Percentiles rank a stretch among this genome's conserved stretches.
phyloP scores from a whole-genome alignment of 2,329 filamentous ascomycete species.

The Fusarium musae region DNA sequence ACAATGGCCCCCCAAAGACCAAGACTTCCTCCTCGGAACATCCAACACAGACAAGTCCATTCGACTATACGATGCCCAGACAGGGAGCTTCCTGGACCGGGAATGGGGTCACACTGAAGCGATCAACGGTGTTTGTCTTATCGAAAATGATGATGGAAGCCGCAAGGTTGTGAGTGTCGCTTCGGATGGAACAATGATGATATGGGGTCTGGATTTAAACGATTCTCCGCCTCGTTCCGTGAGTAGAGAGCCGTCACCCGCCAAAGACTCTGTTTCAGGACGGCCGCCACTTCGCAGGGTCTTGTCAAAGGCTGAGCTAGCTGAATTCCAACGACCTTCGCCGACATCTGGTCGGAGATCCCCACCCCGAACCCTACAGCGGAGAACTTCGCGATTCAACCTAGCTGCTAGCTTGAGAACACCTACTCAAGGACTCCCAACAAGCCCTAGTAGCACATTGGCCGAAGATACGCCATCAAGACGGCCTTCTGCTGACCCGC shows the following conservation, averaged over 20 bases:
- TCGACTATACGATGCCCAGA: constrained; percentile 83
- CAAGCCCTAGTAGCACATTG: constrained; percentile 54
- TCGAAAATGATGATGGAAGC: constrained; percentile 67
- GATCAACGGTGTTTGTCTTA: constrained; percentile 83
- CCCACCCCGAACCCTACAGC: constrained; percentile 64
- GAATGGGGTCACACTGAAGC: constrained; percentile 97
- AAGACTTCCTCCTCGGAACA: constrained; percentile 81
- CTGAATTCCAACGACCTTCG: constrained; percentile 75
- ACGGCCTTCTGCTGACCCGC: constrained; percentile 57
- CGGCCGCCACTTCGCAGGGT: constrained; percentile 85
- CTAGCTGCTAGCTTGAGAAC: constrained; percentile 52
- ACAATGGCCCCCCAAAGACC: constrained; percentile 63
- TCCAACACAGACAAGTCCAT: constrained; percentile 97
- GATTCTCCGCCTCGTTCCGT: constrained; percentile 54
- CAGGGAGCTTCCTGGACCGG: constrained; percentile 80
- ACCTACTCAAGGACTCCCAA: constrained; percentile 53
- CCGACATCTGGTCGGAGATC: constrained; percentile 62
- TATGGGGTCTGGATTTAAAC: constrained; percentile 71
- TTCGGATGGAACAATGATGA: constrained; percentile 84
- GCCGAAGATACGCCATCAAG: constrained; percentile 60
- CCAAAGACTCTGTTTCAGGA: constrained; percentile 63
- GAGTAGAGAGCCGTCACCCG: constrained; percentile 65
- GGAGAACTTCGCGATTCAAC: constrained; percentile 65
- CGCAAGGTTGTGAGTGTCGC: constrained; percentile 78
- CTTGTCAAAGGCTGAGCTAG: constrained; percentile 86